Evolutionary conservation across 805 yeast genomes (phyloP), one percentile per base, ranked within the genome.

Genomic region (Kurtzmaniella fragi): DNA sequence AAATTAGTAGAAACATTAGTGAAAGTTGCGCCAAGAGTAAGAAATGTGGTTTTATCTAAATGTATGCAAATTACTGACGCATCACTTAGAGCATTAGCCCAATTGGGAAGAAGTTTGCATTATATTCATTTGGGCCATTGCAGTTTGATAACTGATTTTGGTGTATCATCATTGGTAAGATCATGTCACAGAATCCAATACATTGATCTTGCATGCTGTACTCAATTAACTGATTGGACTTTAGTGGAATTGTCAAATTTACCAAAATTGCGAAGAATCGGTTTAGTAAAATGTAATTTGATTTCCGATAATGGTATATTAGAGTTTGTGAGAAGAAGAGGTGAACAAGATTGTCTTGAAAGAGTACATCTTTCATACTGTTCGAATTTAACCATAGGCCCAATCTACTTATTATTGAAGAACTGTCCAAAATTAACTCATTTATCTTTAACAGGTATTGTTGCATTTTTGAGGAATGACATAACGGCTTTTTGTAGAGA

Each of bases 41-140:
- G 97, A 47, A 89, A 89, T 52, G 86, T 93, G 27, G 90, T 87
- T 12, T 67, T 91, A 41, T 90, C 95, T 7, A 93, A 93, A 61
- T 93, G 98, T 67, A 69, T 80, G 54, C 80, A 81, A 53, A 78
- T 91, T 23, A 87, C 97, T 1, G 97, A 91, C 65, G 73, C 80
- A 1, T 80, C 95, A 2, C 64, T 91, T 31, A 69, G 79, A 37
- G 78, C 86, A 13, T 69, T 93, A 45, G 75, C 95, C 5, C 72
- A 71, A 25, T 69, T 93, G 42, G 95, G 91, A 3, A 77, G 84
- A 52, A 81, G 82, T 48, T 69, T 91, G 48, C 96, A 89, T 54
- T 88, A 89, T 50, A 73, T 93, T 37, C 98, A 93, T 64, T 73
- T 91, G 44, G 98, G 98, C 13, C 98, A 91, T 64, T 93, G 99